A percentile compares a stretch with the other conserved stretches of the same genome.
Conservation (phyloP, 148 eudicot species). For the Nepenthes gracilis region DNA sequence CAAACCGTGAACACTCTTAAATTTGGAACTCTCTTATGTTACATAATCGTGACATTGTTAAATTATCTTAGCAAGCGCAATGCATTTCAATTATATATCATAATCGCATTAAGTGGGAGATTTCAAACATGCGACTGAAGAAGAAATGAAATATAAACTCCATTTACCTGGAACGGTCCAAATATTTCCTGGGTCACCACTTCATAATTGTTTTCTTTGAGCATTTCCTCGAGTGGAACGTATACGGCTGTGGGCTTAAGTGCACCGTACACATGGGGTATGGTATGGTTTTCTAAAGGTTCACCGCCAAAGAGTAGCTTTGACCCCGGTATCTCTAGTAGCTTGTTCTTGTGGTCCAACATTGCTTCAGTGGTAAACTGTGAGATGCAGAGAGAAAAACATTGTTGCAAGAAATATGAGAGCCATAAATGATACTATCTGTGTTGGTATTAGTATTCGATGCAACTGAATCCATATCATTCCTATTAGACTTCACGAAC, state of each 20-base stretch:
- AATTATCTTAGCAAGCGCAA: no score
- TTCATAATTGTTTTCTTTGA: constrained; percentile 64
- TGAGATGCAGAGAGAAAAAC: constrained; percentile 2
- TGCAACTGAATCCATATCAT: no score
- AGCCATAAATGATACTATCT: no score
- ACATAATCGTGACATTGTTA: no score
- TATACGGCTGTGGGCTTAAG: constrained; percentile 88
- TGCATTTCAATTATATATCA: no score
- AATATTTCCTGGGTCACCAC: constrained; percentile 83
- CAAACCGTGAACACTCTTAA: no score
- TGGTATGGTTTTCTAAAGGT: constrained; percentile 65
- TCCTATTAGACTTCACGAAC: no score
- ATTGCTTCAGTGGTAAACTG: constrained; percentile 87
- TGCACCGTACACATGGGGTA: constrained; percentile 85
- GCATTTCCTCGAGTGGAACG: constrained; percentile 80
- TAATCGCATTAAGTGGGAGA: no score
- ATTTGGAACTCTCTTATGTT: no score
- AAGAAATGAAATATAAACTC: background rate
- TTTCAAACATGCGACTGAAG: no score
- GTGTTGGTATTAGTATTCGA: no score
- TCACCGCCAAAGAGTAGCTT: constrained; percentile 84
- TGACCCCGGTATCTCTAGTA: constrained; percentile 79
- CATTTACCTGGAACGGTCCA: constrained; percentile 82
- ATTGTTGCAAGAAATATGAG: background rate
- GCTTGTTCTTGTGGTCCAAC: constrained; percentile 59